Base-by-base conservation (phyloP, 352 stramenopile genomes). In the Aphanomyces stellatus region DNA sequence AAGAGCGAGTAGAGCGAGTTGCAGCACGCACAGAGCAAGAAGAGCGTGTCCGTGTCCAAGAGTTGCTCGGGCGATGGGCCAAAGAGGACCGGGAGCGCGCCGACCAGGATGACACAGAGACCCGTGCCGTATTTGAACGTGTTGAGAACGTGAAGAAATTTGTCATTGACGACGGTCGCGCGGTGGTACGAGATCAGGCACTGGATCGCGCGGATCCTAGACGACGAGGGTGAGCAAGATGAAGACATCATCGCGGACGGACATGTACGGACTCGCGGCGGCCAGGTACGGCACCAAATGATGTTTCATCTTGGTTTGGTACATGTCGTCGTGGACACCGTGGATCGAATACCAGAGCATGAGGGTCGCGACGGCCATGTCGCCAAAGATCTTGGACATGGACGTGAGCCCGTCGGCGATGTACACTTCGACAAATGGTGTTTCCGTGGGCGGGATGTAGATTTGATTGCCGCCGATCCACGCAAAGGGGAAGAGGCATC, bases 1-100 rank as follows among this genome's bases (percentile, higher is more conserved):
- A 88, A 81, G 74, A 98, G 98, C 66, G 91, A 98, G 72, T 98
- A 99, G 15, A 98, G 74, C 41, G 93, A 98, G 63, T 96, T 98
- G 65, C 96, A 93, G 10, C 89, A 84, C 0, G 85, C 87, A 53
- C 79, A 88, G 1, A 89, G 73, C 35, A 93, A 60, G 60, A 93
- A 95, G 34, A 93, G 77, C 28, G 70, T 83, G 71, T 78, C 85
- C 40, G 80, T 77, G 48, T 88, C 75, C 4, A 79, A 74, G 25
- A 65, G 51, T 19, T 27, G 41, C 19, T 53, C 24, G 27, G 69
- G 62, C 8, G 72, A 72, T 4, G 80, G 65, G 24, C 77, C 80
- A 69, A 86, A 81, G n/a, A 91, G 63, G 69, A 88, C 82, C 43
- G 84, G 84, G 59, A 86, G 87, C 37, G 84, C 84, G 34, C 84